Percentiles rank a stretch among this genome's conserved stretches.
Evolutionary conservation across 1,139 yeast species (phyloP).

Genomic region (Suhomyces kunorum): DNA sequence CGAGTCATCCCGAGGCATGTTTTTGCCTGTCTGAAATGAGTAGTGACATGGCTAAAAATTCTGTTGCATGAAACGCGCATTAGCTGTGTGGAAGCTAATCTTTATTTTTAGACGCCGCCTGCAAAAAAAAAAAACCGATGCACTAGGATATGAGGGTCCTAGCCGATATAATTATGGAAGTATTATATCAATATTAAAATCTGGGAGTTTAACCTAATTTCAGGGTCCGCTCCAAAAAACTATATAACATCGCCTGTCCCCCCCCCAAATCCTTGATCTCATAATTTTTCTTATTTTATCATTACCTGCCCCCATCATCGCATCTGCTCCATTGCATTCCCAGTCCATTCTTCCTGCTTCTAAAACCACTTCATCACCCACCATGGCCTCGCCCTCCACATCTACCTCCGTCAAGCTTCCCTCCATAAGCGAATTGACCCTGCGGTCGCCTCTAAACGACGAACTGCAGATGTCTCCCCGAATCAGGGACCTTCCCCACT

Average conservation of each 20-base stretch:
- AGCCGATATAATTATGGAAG: slow-evolving; percentile 12
- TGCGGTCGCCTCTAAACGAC: slow-evolving; percentile 18
- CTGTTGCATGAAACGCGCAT: slow-evolving; percentile 14
- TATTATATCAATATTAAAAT: slow-evolving; percentile 11
- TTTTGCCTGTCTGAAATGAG: slow-evolving; percentile 8
- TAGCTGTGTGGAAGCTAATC: slow-evolving; percentile 13
- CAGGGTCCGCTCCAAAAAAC: slow-evolving; percentile 4
- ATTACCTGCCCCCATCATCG: not conserved
- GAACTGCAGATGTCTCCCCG: slow-evolving; percentile 15
- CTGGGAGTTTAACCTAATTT: slow-evolving; percentile 11
- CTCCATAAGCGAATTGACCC: slow-evolving; percentile 39
- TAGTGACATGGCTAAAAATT: slow-evolving; percentile 7
- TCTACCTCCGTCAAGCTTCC: slow-evolving; percentile 29
- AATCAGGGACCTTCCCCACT: slow-evolving; percentile 11
- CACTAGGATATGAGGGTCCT: slow-evolving; percentile 13
- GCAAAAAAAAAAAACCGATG: slow-evolving; percentile 5
- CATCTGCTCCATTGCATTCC: slow-evolving; percentile 2
- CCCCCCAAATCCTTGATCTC: slow-evolving; percentile 4
- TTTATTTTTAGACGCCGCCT: slow-evolving; percentile 10
- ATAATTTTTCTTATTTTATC: not conserved
- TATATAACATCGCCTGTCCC: slow-evolving; percentile 7
- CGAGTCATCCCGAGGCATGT: slow-evolving; percentile 3
- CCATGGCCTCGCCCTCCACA: slow-evolving; percentile 9
- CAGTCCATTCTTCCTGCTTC: not conserved
- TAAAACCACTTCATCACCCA: not conserved